phyloP scores from a whole-genome alignment of 345 rosid genomes.

The Crucihimalaya himalaica region DNA sequence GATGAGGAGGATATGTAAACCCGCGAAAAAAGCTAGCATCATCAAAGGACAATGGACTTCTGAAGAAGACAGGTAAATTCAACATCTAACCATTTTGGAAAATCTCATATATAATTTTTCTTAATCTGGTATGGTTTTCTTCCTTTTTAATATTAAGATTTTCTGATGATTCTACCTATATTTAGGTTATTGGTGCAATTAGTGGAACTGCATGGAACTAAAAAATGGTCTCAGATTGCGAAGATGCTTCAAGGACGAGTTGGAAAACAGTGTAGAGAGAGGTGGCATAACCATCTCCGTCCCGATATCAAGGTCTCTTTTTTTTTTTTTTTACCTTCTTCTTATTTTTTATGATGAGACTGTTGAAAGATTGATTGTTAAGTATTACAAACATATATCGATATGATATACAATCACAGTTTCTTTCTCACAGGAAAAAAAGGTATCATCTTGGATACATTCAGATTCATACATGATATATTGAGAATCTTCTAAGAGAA shows the following conservation, averaged over 20 bases:
- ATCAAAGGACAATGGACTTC: constrained; percentile 79
- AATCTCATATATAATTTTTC: not conserved
- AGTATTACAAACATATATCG: too few relatives aligned
- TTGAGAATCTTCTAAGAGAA: constrained; percentile 18
- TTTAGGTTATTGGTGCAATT: constrained; percentile 60
- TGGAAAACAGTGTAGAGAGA: constrained; percentile 95
- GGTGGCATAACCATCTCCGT: constrained; percentile 95
- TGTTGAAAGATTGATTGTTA: not conserved
- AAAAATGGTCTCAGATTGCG: constrained; percentile 88
- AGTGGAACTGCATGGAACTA: constrained; percentile 67
- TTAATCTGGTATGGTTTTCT: not conserved
- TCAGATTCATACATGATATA: constrained; percentile 9
- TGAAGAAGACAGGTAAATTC: constrained; percentile 56
- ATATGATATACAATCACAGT: not conserved
- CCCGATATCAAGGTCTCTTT: constrained; percentile 80
- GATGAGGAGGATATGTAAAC: constrained; percentile 25
- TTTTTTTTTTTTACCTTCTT: not conserved
- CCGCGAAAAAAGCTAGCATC: constrained; percentile 36
- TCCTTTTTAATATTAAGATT: not conserved
- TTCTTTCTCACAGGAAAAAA: not conserved
- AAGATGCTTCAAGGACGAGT: constrained; percentile 79
- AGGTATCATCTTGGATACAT: not conserved
- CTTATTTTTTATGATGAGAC: not conserved
- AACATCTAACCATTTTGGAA: not conserved
- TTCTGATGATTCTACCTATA: not conserved